These are phyloP conservation scores for Chaetothyriales sp. DNA, from an alignment of 2,329 filamentous ascomycete species.

Conservation along the genomic window DNA sequence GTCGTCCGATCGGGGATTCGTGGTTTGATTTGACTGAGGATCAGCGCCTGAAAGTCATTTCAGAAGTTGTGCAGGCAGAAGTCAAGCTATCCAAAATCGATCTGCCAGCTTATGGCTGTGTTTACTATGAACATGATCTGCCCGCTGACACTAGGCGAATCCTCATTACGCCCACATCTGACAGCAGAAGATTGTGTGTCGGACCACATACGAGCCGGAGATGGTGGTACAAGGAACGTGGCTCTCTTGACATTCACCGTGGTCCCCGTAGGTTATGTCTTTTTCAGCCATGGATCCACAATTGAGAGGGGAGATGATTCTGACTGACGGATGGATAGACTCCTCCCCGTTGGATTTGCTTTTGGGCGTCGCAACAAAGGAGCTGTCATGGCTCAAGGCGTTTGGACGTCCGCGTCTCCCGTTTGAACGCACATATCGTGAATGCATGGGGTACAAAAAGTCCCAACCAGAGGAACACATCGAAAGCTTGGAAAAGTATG, in stretches of 20 bases:
- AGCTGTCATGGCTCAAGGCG: conserved; percentile 1
- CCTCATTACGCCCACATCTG: background rate
- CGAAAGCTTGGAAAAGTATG: background rate
- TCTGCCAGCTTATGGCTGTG: conserved; percentile 1
- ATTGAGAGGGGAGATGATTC: too few relatives aligned
- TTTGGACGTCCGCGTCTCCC: conserved; percentile 1
- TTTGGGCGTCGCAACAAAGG: background rate
- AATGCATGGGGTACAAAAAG: background rate
- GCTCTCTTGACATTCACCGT: background rate
- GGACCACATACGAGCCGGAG: background rate
- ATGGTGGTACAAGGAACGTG: conserved; percentile 3
- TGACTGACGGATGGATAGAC: background rate
- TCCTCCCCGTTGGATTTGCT: background rate
- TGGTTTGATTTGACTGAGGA: conserved; percentile 17
- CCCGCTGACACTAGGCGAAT: background rate
- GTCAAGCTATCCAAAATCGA: conserved; percentile 2
- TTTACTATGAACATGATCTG: conserved; percentile 1
- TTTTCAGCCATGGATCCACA: background rate
- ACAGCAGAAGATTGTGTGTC: background rate
- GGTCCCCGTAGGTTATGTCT: background rate
- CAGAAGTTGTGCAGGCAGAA: background rate
- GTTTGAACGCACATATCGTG: background rate
- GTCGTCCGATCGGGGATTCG: conserved; percentile 21
- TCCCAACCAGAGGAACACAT: background rate
- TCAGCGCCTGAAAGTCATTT: conserved; percentile 1